Conservation (phyloP, 768 basidiomycete species). For the Arthromyces matolae region DNA sequence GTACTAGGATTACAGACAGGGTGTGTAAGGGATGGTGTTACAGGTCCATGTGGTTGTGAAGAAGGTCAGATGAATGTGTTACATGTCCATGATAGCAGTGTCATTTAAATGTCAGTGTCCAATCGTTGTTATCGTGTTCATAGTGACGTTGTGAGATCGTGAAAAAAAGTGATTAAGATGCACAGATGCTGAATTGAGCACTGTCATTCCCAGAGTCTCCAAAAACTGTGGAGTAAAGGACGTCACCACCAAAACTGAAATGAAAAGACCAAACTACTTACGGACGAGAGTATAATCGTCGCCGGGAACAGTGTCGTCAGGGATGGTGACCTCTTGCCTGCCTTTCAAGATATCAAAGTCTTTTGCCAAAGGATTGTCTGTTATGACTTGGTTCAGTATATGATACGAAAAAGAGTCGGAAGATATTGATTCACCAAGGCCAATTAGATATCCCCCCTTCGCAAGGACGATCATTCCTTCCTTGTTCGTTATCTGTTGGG, state of each 20-base stretch:
- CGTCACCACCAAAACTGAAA: not conserved
- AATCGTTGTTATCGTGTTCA: conserved; percentile 12
- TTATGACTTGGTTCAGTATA: conserved; percentile 6
- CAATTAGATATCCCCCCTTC: conserved; percentile 25
- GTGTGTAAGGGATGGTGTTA: conserved; percentile 8
- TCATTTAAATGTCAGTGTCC: too few relatives aligned
- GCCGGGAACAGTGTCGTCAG: conserved; percentile 27
- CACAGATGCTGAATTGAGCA: conserved; percentile 39
- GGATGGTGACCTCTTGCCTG: conserved; percentile 29
- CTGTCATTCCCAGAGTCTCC: conserved; percentile 37
- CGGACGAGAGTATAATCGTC: conserved; percentile 35
- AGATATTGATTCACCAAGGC: conserved; percentile 21
- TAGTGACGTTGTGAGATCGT: not conserved
- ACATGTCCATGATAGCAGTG: conserved; percentile 11
- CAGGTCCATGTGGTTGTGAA: conserved; percentile 13
- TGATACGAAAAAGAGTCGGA: not conserved
- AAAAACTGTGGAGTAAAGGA: conserved; percentile 20
- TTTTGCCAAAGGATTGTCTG: conserved; percentile 29
- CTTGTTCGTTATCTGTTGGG: conserved; percentile 46
- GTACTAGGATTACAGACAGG: conserved; percentile 15
- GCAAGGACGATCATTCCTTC: conserved; percentile 41
- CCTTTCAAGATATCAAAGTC: conserved; percentile 38
- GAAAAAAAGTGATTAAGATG: conserved; percentile 20
- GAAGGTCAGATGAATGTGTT: conserved; percentile 5
- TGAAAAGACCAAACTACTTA: conserved; percentile 23